Evolutionary conservation across 495 filamentous ascomycete species (phyloP), one percentile per base, ranked within the genome.

Genomic region (Pyrenopolyporus hunteri): DNA sequence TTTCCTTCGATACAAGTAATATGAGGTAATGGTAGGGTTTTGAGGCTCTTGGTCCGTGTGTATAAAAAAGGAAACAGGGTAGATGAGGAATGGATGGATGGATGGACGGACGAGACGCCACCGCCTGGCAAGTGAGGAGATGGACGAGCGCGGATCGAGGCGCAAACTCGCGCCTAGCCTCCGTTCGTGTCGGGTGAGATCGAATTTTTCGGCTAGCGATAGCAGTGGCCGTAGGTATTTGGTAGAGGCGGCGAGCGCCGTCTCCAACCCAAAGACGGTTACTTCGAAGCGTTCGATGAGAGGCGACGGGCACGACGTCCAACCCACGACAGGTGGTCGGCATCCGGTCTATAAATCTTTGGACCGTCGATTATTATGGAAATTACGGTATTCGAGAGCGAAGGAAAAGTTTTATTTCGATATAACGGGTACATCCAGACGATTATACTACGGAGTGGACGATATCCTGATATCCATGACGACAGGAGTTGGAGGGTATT

Each of bases 1-100:
- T 93, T 77, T 89, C 87, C 48, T 92, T 91, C 70, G 89, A 93
- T 52, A 83, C 81, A 42, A 84, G 80, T 70, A 82, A 81, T 50
- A 83, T 83, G 80, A 73, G 81, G 68, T 82, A 67, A 37, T 22
- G 40, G 25, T 20, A 14, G 20, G 48, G 17, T 29, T 14, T 9
- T 2, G 1, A n/a, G 13, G 39, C 19, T 45, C 22, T 31, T 8
- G 14, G 46, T 29, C 29, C 14, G 25, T n/a, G n/a, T n/a, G 14
- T 17, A 25, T 20, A n/a, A 19, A 31, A 25, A 16, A 46, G 3
- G 6, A 52, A 16, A 11, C 11, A 29, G 35, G 7, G 29, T 16
- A 26, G 5, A 28, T 8, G 23, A 28, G 20, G n/a, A 13, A 28
- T 5, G 22, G 33, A 26, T 13, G 17, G 44, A 36, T 35, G 48